Evolutionary conservation across 2,329 filamentous ascomycete species (phyloP), one percentile per base, ranked within the genome.

Genomic region (Ophiocordyceps camponoti-leonardi): DNA sequence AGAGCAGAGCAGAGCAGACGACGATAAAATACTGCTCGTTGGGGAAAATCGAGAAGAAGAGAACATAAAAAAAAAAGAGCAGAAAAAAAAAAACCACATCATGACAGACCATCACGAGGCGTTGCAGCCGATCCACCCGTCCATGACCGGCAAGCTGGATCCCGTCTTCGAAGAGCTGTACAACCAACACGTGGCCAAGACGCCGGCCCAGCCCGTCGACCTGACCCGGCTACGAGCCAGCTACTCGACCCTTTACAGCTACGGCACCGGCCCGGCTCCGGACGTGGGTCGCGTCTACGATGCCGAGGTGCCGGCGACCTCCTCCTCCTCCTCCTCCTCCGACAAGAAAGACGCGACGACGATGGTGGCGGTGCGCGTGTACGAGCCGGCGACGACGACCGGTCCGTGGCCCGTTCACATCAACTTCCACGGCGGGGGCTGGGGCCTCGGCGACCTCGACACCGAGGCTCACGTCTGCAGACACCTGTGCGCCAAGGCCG

Each of bases 381-480:
- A 71, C 52, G 61, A 66, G 44, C 68, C 68, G 0, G 58, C 58
- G 0, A 47, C 53, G 1, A 47, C 53, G 1, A 48, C 60, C 1
- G 66, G 67, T 0, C 60, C 61, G 0, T 68, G 67, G 56, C 68
- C 68, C 1, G 68, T 69, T 4, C 67, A 71, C 43, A 52, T 72
- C 43, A 65, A 71, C 52, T 72, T 61, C 46, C 68, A 73, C 48
- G 69, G 69, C 18, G 69, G 69, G 20, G 65, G 65, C 26, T 73
- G 69, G 62, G 68, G 66, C 0, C 59, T 72, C 1, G 70, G 69
- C 1, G 69, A 70, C 48, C 56, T 72, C 13, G 64, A 68, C 19
- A 71, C 68, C 1, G 70, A 73, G 56, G 58, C 63, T 3, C 63
- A 69, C 49, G 66, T 72, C 46, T 71, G 67, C 60, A 60, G 61